Conservation (phyloP, 1,284 basidiomycete genomes). For the Ganoderma leucocontextum region DNA sequence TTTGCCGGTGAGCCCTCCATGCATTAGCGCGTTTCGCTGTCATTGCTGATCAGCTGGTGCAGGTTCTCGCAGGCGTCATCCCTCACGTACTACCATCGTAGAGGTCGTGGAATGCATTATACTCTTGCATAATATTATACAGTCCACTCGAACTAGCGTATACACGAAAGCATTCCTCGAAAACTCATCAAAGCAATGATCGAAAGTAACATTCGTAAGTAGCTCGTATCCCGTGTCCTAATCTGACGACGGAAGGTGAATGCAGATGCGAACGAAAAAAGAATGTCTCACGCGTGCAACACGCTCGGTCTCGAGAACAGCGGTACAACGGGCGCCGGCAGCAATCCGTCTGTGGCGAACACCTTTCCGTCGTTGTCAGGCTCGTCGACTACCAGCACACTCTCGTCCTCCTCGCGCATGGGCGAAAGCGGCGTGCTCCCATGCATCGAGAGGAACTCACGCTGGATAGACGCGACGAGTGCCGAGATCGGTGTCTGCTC, state of each 20-base stretch:
- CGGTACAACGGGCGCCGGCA: conserved; percentile 21
- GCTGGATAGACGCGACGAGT: conserved; percentile 72
- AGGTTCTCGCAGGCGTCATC: neutral
- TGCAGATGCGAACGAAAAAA: neutral
- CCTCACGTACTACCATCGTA: neutral
- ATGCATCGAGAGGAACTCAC: conserved; percentile 67
- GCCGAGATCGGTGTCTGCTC: conserved; percentile 72
- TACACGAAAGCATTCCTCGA: conserved; percentile 1
- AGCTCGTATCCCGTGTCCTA: neutral
- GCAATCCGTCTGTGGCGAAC: conserved; percentile 14
- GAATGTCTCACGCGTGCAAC: conserved; percentile 14
- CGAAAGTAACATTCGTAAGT: conserved; percentile 1
- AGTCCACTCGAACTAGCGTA: conserved; percentile 6
- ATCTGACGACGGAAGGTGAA: neutral
- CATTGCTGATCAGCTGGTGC: neutral
- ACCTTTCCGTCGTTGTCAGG: conserved; percentile 19
- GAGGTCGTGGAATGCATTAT: conserved; percentile 1
- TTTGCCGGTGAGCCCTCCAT: neutral
- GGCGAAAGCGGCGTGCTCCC: conserved; percentile 26
- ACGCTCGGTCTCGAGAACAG: conserved; percentile 20
- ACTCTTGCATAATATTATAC: conserved; percentile 24
- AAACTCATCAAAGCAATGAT: conserved; percentile 5
- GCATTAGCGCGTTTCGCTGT: neutral
- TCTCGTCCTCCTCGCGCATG: conserved; percentile 29
- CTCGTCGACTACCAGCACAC: conserved; percentile 17